phyloP scores from a whole-genome alignment of 768 basidiomycete species.

The Leccinum truebloodii region DNA sequence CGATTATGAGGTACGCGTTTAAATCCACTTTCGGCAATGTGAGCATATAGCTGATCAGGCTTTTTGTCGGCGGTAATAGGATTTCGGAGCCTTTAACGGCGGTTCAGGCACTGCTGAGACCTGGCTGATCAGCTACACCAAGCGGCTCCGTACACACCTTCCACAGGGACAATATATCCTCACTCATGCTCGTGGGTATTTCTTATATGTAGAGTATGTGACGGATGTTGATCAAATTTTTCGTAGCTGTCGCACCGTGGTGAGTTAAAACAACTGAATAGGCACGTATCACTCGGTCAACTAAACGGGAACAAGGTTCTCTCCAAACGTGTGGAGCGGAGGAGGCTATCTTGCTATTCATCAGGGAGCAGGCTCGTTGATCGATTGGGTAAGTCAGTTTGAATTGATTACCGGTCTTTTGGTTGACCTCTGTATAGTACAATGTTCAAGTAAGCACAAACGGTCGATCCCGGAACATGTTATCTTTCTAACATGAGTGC shows the following conservation, averaged over 20 bases:
- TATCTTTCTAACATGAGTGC: neutral
- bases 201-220: neutral
- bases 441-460: slow-evolving; percentile 40
- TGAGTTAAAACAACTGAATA: slow-evolving; percentile 3
- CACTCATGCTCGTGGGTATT: slow-evolving; percentile 37
- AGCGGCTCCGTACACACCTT: slow-evolving; percentile 34
- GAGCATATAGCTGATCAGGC: slow-evolving; percentile 1
- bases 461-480: neutral
- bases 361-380: slow-evolving; percentile 40
- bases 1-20: slow-evolving; percentile 46
- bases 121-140: slow-evolving; percentile 38
- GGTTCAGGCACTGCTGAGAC: slow-evolving; percentile 40
- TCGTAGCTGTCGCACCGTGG: slow-evolving; percentile 24
- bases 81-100: slow-evolving; percentile 34
- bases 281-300: neutral
- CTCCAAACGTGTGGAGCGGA: slow-evolving; percentile 20
- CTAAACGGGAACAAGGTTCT: slow-evolving; percentile 19
- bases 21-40: neutral
- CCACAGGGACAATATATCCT: slow-evolving; percentile 15
- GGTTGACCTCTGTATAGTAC: slow-evolving; percentile 14
- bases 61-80: slow-evolving; percentile 15
- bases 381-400: slow-evolving; percentile 42
- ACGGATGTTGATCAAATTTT: neutral
- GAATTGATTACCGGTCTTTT: neutral
- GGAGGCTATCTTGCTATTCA: slow-evolving; percentile 42